phyloP scores from a whole-genome alignment of 73 alveolate genomes.

The Blepharisma japonicum region DNA sequence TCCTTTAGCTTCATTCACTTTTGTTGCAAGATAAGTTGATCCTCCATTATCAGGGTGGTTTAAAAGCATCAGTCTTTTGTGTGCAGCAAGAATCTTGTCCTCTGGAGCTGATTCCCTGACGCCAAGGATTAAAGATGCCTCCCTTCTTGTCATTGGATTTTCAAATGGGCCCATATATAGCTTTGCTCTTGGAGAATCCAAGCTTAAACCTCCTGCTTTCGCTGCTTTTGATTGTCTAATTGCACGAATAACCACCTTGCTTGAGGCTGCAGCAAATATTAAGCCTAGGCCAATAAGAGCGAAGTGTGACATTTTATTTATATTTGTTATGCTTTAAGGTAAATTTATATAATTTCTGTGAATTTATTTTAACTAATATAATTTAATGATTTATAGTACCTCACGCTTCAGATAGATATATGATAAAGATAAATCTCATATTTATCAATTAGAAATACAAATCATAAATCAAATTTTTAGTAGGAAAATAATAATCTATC shows the following conservation, averaged over 20 bases:
- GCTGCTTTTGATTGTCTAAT: background rate
- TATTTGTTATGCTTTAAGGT: no score
- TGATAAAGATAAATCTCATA: no score
- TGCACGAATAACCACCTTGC: background rate
- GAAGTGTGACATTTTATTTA: no score
- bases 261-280: background rate
- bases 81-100: slow-evolving; percentile 59
- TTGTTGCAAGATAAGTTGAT: slow-evolving; percentile 75
- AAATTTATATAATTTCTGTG: no score
- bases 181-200: slow-evolving; percentile 1
- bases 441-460: no score
- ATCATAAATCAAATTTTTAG: no score
- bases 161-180: slow-evolving; percentile 69
- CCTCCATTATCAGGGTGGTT: slow-evolving; percentile 95
- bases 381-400: no score
- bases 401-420: no score
- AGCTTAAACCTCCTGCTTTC: background rate
- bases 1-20: slow-evolving; percentile 92
- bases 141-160: slow-evolving; percentile 63
- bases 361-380: no score
- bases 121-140: slow-evolving; percentile 79
- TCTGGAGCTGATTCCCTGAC: slow-evolving; percentile 56
- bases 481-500: no score
- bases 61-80: slow-evolving; percentile 72
- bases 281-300: no score